Percentiles rank a stretch among this genome's conserved stretches.
Evolutionary conservation across 495 filamentous ascomycete species (phyloP).

Genomic region (Viridothelium virens): DNA sequence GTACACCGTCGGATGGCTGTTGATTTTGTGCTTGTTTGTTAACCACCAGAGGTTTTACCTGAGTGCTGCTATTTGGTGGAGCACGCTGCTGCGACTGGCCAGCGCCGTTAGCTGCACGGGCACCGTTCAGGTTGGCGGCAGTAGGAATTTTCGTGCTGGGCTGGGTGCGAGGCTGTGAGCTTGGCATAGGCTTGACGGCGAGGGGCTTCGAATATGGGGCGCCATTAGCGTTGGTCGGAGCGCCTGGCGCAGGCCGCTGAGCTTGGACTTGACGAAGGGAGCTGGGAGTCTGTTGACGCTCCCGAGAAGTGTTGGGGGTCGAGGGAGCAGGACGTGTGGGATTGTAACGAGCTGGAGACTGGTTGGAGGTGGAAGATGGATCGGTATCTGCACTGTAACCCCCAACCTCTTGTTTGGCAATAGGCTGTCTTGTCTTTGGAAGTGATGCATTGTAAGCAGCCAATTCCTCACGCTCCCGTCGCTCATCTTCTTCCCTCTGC

Average conservation of each 20-base stretch:
- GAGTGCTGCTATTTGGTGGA: neutral
- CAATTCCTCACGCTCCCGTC: slow-evolving; percentile 57
- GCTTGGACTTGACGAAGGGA: slow-evolving; percentile 46
- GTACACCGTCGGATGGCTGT: slow-evolving; percentile 11
- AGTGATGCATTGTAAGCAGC: slow-evolving; percentile 83
- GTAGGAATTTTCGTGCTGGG: slow-evolving; percentile 2
- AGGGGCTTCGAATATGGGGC: slow-evolving; percentile 10
- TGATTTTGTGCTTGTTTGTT: slow-evolving; percentile 22
- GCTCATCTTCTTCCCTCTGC: slow-evolving; percentile 44
- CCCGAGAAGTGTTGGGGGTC: slow-evolving; percentile 44
- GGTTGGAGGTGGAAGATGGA: slow-evolving; percentile 32
- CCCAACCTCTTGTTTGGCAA: slow-evolving; percentile 75
- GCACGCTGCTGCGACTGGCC: neutral
- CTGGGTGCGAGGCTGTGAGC: slow-evolving; percentile 6
- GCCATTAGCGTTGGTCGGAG: slow-evolving; percentile 40
- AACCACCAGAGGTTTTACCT: slow-evolving; percentile 7
- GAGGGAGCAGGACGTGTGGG: slow-evolving; percentile 63
- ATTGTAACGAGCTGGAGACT: slow-evolving; percentile 61
- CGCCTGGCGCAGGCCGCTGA: slow-evolving; percentile 51
- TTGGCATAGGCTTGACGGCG: neutral
- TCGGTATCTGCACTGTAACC: slow-evolving; percentile 46
- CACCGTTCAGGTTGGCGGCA: neutral
- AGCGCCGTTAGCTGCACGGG: neutral
- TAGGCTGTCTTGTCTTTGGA: slow-evolving; percentile 62
- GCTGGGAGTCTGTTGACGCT: slow-evolving; percentile 38